These are phyloP conservation scores for Termitomyces sp. DNA, from an alignment of 768 basidiomycete species.

Conservation along the genomic window DNA sequence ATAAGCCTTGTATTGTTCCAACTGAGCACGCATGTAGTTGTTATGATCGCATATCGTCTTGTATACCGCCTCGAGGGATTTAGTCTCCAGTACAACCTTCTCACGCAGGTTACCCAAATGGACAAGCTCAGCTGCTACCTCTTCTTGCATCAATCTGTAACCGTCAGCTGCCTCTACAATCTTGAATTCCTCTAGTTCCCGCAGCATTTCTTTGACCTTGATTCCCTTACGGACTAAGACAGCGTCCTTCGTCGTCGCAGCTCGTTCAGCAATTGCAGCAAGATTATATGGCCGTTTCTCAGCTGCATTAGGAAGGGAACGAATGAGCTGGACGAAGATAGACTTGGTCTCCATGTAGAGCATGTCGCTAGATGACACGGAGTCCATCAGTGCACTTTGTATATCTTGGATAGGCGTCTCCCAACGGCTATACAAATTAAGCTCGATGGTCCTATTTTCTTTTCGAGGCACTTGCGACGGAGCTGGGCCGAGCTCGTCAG, in stretches of 20 bases:
- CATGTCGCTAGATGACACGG: slow-evolving; percentile 96
- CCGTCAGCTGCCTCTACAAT: slow-evolving; percentile 80
- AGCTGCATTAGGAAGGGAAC: slow-evolving; percentile 81
- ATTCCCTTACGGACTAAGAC: slow-evolving; percentile 94
- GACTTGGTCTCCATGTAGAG: slow-evolving; percentile 99
- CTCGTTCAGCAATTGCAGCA: slow-evolving; percentile 83
- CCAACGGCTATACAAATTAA: slow-evolving; percentile 95
- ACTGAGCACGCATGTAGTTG: slow-evolving; percentile 90
- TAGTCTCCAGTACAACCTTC: slow-evolving; percentile 90
- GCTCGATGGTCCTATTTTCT: slow-evolving; percentile 92
- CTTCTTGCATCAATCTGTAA: slow-evolving; percentile 95
- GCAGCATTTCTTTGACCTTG: slow-evolving; percentile 99
- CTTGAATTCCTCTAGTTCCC: slow-evolving; percentile 89
- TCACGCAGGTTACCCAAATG: slow-evolving; percentile 96
- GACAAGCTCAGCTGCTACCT: slow-evolving; percentile 90
- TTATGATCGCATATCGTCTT: slow-evolving; percentile 99
- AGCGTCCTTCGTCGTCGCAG: slow-evolving; percentile 96
- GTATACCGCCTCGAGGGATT: slow-evolving; percentile 93
- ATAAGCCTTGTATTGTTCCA: slow-evolving; percentile 99
- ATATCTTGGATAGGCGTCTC: slow-evolving; percentile 99
- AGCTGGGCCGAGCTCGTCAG: slow-evolving; percentile 92
- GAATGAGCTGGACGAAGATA: slow-evolving; percentile 95
- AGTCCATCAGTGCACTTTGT: slow-evolving; percentile 94
- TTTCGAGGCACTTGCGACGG: slow-evolving; percentile 96
- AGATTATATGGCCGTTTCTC: slow-evolving; percentile 91